Conservation (phyloP, 225 moss, liverwort and hornwort genomes). For the Marchantia polymorpha region DNA sequence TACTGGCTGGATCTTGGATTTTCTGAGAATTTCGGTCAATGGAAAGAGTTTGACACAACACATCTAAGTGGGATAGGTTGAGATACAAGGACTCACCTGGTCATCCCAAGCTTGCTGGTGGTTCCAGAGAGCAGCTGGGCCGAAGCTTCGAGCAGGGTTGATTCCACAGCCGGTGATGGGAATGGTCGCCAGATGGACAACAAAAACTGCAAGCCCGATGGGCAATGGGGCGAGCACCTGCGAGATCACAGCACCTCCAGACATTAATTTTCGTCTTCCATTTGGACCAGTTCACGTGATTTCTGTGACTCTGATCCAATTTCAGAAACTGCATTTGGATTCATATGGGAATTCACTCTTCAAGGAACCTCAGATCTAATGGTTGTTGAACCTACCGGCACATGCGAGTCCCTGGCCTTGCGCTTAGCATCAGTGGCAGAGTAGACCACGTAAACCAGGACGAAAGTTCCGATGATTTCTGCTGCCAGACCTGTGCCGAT, state of each 20-base stretch:
- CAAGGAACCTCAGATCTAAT: background rate
- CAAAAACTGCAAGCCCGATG: slow-evolving; percentile 41
- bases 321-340: background rate
- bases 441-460: slow-evolving; percentile 45
- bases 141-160: slow-evolving; percentile 51
- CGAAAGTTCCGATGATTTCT: slow-evolving; percentile 45
- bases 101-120: slow-evolving; percentile 44
- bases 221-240: slow-evolving; percentile 46
- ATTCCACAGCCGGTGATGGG: slow-evolving; percentile 50
- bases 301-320: background rate
- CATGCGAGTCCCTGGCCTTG: slow-evolving; percentile 37
- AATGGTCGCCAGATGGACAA: slow-evolving; percentile 46
- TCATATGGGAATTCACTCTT: background rate
- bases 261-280: background rate
- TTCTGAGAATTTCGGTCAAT: background rate
- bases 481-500: slow-evolving; percentile 39
- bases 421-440: slow-evolving; percentile 46
- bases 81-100: slow-evolving; percentile 12
- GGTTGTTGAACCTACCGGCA: slow-evolving; percentile 29
- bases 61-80: too few relatives aligned
- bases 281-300: background rate
- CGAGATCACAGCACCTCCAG: background rate
- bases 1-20: background rate
- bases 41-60: background rate
- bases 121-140: slow-evolving; percentile 32